Evolutionary conservation across 257 asterid species (phyloP).

Genomic region (Nemophila menziesii): DNA sequence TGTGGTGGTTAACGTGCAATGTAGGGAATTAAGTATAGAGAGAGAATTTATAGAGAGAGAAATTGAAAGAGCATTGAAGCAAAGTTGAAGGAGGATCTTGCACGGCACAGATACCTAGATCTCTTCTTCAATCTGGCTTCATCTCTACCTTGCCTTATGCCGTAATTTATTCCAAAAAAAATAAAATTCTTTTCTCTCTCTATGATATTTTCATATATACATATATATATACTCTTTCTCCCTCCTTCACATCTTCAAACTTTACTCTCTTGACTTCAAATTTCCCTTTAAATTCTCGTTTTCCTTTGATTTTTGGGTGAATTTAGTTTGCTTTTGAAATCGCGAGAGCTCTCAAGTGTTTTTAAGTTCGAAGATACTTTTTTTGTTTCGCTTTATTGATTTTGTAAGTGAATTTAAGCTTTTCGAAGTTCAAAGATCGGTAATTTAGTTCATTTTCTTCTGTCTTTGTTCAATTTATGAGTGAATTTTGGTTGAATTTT

Average conservation of each 20-base stretch:
- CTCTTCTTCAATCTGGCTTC: constrained; percentile 67
- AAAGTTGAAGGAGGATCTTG: constrained; percentile 44
- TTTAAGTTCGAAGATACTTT: too few species aligned
- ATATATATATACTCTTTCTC: neutral
- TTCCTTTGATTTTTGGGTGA: neutral
- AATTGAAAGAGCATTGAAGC: constrained; percentile 16
- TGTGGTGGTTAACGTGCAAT: constrained; percentile 39
- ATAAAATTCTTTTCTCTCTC: constrained; percentile 25
- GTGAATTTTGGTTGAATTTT: constrained; percentile 15
- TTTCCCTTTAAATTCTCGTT: neutral
- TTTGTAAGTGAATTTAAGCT: too few species aligned
- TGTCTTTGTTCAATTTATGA: neutral
- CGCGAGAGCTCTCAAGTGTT: neutral
- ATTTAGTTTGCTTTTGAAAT: too few species aligned
- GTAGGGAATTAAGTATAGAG: constrained; percentile 29
- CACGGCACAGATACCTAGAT: constrained; percentile 96
- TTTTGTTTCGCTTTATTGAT: too few species aligned
- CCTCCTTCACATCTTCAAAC: neutral
- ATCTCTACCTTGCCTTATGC: constrained; percentile 58
- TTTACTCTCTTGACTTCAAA: neutral
- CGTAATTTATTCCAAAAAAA: constrained; percentile 60
- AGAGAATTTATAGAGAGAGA: constrained; percentile 38
- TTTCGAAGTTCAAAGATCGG: constrained; percentile 25
- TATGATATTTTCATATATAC: too few species aligned
- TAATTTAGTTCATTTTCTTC: constrained; percentile 1